These are phyloP conservation scores for Cytospora piceicola DNA, from an alignment of 2,329 filamentous ascomycete genomes.

Conservation along the genomic window DNA sequence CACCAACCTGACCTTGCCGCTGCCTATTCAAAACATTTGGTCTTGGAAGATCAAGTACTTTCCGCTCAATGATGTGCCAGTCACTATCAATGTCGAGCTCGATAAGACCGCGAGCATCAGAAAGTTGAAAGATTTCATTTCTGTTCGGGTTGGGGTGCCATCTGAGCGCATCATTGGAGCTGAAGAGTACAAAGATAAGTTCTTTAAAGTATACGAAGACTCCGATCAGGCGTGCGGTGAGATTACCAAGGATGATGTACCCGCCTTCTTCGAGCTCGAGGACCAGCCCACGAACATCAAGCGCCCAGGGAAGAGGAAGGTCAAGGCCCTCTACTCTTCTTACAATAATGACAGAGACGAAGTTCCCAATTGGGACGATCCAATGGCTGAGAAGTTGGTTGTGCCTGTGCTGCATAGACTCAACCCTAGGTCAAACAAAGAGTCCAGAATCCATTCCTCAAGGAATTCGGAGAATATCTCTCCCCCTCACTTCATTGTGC, in stretches of 20 bases:
- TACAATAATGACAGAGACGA: constrained; percentile 48
- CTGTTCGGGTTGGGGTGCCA: constrained; percentile 68
- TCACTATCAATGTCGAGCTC: constrained; percentile 77
- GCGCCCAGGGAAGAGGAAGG: constrained; percentile 46
- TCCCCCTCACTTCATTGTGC: constrained; percentile 71
- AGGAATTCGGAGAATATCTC: constrained; percentile 39
- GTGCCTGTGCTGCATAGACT: constrained; percentile 72
- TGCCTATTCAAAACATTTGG: constrained; percentile 87
- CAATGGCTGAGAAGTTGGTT: constrained; percentile 67
- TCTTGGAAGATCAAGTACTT: constrained; percentile 74
- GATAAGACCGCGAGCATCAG: constrained; percentile 75
- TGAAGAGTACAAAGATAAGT: constrained; percentile 81
- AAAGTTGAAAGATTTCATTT: constrained; percentile 70
- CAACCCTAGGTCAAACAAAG: constrained; percentile 33
- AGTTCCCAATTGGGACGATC: constrained; percentile 59
- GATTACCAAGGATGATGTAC: constrained; percentile 68
- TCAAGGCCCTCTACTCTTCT: constrained; percentile 51
- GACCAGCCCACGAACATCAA: constrained; percentile 76
- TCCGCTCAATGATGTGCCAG: constrained; percentile 71
- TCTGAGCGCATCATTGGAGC: constrained; percentile 72
- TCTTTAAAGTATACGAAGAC: constrained; percentile 87
- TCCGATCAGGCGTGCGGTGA: constrained; percentile 68
- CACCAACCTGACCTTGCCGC: constrained; percentile 87
- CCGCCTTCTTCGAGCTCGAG: constrained; percentile 78
- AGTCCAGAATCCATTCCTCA: constrained; percentile 16